A percentile compares a stretch with the other conserved stretches of the same genome.
These are phyloP conservation scores for Endoconidiophora laricicola DNA, from an alignment of 2,329 filamentous ascomycete genomes.

Conservation along the genomic window DNA sequence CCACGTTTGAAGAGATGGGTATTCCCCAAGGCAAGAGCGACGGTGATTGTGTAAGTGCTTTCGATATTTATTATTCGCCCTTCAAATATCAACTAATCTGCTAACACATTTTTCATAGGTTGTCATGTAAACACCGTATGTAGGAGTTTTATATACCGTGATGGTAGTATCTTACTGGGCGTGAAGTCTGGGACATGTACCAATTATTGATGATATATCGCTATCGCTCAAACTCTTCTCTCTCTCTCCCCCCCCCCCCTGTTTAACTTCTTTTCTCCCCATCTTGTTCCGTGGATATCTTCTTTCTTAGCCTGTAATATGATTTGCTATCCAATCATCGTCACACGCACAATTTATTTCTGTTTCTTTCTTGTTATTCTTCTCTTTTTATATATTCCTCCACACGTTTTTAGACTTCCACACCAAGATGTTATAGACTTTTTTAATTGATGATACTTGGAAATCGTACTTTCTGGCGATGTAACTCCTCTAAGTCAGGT, in stretches of 20 bases:
- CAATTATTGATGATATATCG: no score
- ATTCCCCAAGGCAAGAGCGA: conserved; percentile 71
- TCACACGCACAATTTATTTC: not conserved
- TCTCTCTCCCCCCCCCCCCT: no score
- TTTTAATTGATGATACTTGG: no score
- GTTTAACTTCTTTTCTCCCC: no score
- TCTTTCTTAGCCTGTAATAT: not conserved
- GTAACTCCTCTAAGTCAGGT: no score
- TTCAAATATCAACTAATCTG: not conserved
- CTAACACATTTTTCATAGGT: conserved; percentile 6
- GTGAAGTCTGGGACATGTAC: no score
- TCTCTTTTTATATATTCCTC: not conserved
- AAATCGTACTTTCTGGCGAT: no score
- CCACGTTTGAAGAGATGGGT: conserved; percentile 97
- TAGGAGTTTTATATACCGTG: no score
- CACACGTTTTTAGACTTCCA: not conserved
- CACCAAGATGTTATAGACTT: not conserved
- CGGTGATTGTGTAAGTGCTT: conserved; percentile 66
- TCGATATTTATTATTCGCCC: not conserved
- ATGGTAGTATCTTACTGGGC: no score
- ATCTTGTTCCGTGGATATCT: not conserved
- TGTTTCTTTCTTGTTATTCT: not conserved
- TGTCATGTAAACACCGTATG: conserved; percentile 4
- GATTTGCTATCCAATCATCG: not conserved
- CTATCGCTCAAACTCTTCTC: no score